Evolutionary conservation across 345 rosid genomes (phyloP).

Genomic region (Litchi chinensis): DNA sequence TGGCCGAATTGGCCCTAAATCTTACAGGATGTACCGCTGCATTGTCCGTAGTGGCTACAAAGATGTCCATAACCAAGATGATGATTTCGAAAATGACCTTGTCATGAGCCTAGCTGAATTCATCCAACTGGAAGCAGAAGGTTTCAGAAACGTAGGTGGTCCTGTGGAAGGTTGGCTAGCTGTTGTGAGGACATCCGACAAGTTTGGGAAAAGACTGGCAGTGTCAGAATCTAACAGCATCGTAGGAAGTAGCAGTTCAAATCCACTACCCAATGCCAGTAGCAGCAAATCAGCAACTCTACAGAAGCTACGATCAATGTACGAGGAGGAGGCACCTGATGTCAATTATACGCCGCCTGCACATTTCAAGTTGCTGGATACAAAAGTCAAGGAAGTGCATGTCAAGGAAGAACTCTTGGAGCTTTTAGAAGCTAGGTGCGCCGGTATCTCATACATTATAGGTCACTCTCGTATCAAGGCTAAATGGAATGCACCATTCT

Average conservation of each 20-base stretch:
- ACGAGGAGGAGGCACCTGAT: slow-evolving; percentile 62
- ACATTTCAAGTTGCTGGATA: slow-evolving; percentile 61
- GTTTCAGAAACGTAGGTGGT: slow-evolving; percentile 49
- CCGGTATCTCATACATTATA: slow-evolving; percentile 72
- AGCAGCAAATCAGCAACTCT: slow-evolving; percentile 70
- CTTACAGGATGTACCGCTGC: slow-evolving; percentile 87
- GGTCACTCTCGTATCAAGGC: slow-evolving; percentile 79
- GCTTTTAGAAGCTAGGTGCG: slow-evolving; percentile 76
- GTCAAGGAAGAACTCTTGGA: slow-evolving; percentile 80
- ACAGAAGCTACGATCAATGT: slow-evolving; percentile 55
- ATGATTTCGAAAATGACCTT: slow-evolving; percentile 79
- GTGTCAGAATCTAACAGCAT: slow-evolving; percentile 46
- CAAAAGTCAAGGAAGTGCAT: slow-evolving; percentile 51
- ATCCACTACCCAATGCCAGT: slow-evolving; percentile 36
- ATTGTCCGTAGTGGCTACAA: slow-evolving; percentile 86
- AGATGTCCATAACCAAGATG: slow-evolving; percentile 69
- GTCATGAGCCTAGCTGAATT: slow-evolving; percentile 89
- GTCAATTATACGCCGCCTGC: slow-evolving; percentile 45
- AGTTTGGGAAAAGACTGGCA: slow-evolving; percentile 66
- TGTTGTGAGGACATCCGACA: slow-evolving; percentile 76
- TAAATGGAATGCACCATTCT: slow-evolving; percentile 63
- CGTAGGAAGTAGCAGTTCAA: slow-evolving; percentile 45
- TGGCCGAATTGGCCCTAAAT: slow-evolving; percentile 90
- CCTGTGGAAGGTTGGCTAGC: slow-evolving; percentile 74
- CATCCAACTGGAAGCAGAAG: slow-evolving; percentile 91